These are phyloP conservation scores for Glomus cerebriforme DNA, from an alignment of 192 early-diverging fungal genomes.

Conservation along the genomic window DNA sequence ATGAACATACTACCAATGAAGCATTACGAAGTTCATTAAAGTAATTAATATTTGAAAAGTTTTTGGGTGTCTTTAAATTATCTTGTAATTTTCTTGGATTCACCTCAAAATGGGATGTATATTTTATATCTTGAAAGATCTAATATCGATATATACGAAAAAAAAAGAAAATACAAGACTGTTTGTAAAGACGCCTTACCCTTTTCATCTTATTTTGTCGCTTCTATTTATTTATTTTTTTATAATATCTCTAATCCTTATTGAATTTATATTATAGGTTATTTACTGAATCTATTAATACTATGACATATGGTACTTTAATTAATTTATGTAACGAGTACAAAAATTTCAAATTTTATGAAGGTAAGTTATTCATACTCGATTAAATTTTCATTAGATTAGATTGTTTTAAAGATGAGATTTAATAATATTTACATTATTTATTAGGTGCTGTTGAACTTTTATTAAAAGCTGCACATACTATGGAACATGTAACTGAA, in stretches of 20 bases:
- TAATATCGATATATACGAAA: neutral
- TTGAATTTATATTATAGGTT: neutral
- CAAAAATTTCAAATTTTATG: constrained; percentile 12
- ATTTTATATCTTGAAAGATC: neutral
- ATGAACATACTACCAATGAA: constrained; percentile 7
- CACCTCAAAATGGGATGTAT: neutral
- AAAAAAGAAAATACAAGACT: neutral
- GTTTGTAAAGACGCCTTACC: neutral
- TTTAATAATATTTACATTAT: neutral
- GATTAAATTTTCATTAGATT: too few relatives aligned
- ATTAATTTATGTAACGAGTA: constrained; percentile 27
- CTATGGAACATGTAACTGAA: neutral
- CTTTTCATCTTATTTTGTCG: neutral
- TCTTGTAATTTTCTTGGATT: neutral
- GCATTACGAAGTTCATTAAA: constrained; percentile 11
- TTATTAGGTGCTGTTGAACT: constrained; percentile 23
- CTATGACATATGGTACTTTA: constrained; percentile 30
- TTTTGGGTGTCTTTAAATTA: neutral
- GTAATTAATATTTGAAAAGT: constrained; percentile 8
- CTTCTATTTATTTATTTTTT: neutral
- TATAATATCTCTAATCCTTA: neutral
- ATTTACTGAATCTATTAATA: constrained; percentile 26
- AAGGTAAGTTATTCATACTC: neutral
- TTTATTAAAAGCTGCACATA: constrained; percentile 18
- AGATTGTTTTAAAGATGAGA: too few relatives aligned